These are phyloP conservation scores for Verruconis gallopava DNA, from an alignment of 2,329 filamentous ascomycete genomes.

Conservation along the genomic window DNA sequence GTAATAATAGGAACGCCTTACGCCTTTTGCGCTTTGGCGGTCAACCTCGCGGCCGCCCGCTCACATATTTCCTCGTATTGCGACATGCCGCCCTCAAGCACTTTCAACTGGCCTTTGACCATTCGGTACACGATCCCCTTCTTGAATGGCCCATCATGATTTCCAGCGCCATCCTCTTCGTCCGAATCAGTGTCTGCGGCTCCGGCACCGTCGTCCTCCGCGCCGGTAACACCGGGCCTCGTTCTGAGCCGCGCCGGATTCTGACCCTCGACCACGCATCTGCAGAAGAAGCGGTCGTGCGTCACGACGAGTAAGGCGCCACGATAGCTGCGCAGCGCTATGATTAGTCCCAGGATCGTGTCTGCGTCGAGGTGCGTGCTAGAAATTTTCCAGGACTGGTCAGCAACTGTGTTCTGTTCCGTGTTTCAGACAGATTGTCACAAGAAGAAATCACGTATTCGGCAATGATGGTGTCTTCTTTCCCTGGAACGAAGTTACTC, in stretches of 20 bases:
- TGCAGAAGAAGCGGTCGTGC: constrained; percentile 73
- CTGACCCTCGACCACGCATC: constrained; percentile 54
- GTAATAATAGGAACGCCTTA: no score
- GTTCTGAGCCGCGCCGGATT: constrained; percentile 25
- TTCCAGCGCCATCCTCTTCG: constrained; percentile 21
- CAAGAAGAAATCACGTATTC: no score
- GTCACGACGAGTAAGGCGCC: constrained; percentile 67
- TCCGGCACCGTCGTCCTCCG: constrained; percentile 28
- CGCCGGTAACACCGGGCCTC: constrained; percentile 19
- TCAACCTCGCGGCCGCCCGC: constrained; percentile 19
- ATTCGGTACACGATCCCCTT: constrained; percentile 25
- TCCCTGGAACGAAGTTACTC: no score
- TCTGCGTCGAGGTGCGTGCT: constrained; percentile 73
- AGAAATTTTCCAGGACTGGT: no score
- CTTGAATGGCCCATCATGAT: constrained; percentile 29
- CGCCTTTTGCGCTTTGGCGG: constrained; percentile 8
- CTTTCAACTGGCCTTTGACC: constrained; percentile 21
- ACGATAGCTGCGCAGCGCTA: constrained; percentile 53
- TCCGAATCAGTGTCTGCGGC: constrained; percentile 36
- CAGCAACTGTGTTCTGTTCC: no score
- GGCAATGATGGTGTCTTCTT: no score
- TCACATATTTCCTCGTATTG: constrained; percentile 25
- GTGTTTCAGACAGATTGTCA: no score
- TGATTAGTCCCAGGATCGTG: constrained; percentile 58
- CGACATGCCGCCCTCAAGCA: constrained; percentile 25